Evolutionary conservation across 805 yeast genomes (phyloP), one percentile per base, ranked within the genome.

Genomic region (Yueomyces sp.): DNA sequence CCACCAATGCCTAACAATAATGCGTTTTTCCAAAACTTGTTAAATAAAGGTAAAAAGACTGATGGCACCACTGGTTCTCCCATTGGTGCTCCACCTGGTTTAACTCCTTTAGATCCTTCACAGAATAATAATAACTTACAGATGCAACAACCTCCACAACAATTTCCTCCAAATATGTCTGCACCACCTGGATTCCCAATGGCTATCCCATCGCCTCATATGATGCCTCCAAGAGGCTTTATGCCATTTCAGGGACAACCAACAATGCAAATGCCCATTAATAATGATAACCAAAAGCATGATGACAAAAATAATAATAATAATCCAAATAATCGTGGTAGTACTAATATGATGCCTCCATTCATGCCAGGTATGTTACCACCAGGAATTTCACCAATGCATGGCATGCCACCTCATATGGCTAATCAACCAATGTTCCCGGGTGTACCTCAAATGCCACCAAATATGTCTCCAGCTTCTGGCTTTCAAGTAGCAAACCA

Each of bases 371-470:
- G 54, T 39, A 53, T 52, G 52, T 55, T 56, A 29, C 62, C 63
- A 30, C 62, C 64, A 28, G 60, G 59, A 7, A 51, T 57, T 29
- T 51, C 55, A 29, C 59, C 57, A 38, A 51, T 54, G 53, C 56
- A 49, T 41, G 47, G 45, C 9, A 44, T 52, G 45, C 60, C 57
- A 30, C 57, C 57, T 26, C 52, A 47, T 28, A 46, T 53, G 53
- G 45, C 48, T 49, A 52, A 50, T 30, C 37, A 34, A 34, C 37
- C 37, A 34, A 5, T 7, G 5, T 34, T 34, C n/a, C 34, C 34
- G 7, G 34, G 34, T 31, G 11, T 31, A 8, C n/a, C n/a, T 5
- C 37, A 30, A 30, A 30, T 30, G 33, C 33, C 33, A 6, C 33
- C 33, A 6, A 30, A 30, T 30, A 19, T 19, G 19, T 19, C 19